Percentiles rank a stretch among this genome's conserved stretches.
Evolutionary conservation across 169 alveolate species (phyloP).

Genomic region (Fabrea salina): DNA sequence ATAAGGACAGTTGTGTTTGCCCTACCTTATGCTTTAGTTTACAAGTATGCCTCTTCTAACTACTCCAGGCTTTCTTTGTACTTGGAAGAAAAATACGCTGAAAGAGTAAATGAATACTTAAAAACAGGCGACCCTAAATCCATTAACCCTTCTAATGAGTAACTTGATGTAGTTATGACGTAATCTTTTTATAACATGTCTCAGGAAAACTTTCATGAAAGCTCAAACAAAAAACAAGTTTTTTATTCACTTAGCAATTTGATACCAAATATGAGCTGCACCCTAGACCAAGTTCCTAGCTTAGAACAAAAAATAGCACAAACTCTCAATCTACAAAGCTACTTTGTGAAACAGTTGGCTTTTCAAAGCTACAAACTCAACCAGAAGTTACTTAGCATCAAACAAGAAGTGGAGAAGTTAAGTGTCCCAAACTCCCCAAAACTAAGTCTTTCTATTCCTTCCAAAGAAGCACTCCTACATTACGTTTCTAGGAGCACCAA

Average conservation of each 20-base stretch:
- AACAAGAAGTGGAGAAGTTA: background rate
- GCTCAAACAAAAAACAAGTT: too few relatives aligned
- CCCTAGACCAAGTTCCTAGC: too few relatives aligned
- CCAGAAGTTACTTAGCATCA: background rate
- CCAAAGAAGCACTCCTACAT: background rate
- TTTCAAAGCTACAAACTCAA: background rate
- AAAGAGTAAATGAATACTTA: constrained; percentile 10
- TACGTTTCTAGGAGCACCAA: background rate
- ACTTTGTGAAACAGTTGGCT: background rate
- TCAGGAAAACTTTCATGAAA: too few relatives aligned
- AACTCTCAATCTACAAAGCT: background rate
- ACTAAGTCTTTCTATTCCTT: background rate
- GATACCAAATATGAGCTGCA: too few relatives aligned
- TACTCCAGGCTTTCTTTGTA: constrained; percentile 22
- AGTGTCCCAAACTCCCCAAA: background rate
- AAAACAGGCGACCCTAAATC: constrained; percentile 29
- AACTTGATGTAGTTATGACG: background rate
- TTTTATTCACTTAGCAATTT: too few relatives aligned
- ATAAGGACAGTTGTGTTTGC: background rate
- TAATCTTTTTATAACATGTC: too few relatives aligned
- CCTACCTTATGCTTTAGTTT: background rate
- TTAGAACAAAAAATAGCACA: background rate
- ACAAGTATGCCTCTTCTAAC: constrained; percentile 2
- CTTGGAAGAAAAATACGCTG: constrained; percentile 28
- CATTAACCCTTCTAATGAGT: constrained; percentile 3